These are phyloP conservation scores for Lipomyces mesembrius DNA, from an alignment of 805 yeast species.

Conservation along the genomic window DNA sequence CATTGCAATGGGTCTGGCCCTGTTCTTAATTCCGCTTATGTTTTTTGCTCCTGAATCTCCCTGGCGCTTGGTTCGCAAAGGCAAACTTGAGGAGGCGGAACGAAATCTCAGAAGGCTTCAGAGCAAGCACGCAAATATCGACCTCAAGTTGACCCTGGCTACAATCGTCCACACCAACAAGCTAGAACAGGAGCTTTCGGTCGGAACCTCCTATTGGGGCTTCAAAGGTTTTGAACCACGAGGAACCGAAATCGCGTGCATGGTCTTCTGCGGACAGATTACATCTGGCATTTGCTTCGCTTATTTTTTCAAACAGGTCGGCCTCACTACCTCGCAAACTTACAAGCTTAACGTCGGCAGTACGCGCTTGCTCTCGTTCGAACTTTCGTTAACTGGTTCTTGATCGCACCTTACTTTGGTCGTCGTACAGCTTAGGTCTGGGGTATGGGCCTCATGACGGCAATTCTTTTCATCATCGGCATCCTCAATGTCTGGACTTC, in stretches of 20 bases:
- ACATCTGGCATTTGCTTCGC: slow-evolving; percentile 47
- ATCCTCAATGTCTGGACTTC: slow-evolving; percentile 27
- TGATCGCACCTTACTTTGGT: slow-evolving; percentile 41
- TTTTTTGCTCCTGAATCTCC: slow-evolving; percentile 51
- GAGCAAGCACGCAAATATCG: slow-evolving; percentile 3
- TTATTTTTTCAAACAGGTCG: slow-evolving; percentile 55
- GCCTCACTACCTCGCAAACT: slow-evolving; percentile 42
- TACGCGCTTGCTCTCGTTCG: slow-evolving; percentile 46
- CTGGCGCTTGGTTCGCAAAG: slow-evolving; percentile 27
- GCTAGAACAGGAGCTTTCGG: slow-evolving; percentile 21
- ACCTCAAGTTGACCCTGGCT: slow-evolving; percentile 13
- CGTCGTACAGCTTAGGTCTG: slow-evolving; percentile 30
- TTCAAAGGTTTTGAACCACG: slow-evolving; percentile 33
- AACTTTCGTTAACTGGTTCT: slow-evolving; percentile 42
- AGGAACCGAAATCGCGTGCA: slow-evolving; percentile 42
- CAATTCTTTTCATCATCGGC: slow-evolving; percentile 31
- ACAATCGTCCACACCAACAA: slow-evolving; percentile 22
- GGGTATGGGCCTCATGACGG: slow-evolving; percentile 25
- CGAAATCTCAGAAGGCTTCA: slow-evolving; percentile 8
- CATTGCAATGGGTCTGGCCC: slow-evolving; percentile 66
- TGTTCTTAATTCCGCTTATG: slow-evolving; percentile 50
- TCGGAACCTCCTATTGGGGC: slow-evolving; percentile 26
- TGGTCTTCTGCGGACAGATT: slow-evolving; percentile 47
- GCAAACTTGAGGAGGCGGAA: slow-evolving; percentile 15
- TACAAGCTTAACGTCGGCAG: slow-evolving; percentile 55